phyloP scores from a whole-genome alignment of 2,329 filamentous ascomycete genomes.

The Neoarthrinium moseri region DNA sequence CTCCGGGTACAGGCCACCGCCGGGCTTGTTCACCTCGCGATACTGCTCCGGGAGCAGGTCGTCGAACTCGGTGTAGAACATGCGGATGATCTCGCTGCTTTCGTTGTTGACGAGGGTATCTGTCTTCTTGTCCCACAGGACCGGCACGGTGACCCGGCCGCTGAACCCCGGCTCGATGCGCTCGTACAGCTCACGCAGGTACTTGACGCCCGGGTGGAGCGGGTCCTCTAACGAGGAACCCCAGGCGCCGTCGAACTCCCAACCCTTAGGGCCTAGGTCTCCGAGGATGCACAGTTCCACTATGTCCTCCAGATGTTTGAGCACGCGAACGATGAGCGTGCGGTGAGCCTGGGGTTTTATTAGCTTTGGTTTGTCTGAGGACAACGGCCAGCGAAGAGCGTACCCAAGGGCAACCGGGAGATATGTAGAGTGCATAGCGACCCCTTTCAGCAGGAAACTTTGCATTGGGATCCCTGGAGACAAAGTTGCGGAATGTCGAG shows the following conservation, averaged over 20 bases:
- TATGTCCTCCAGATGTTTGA: slow-evolving; percentile 72
- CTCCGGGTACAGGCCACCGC: slow-evolving; percentile 57
- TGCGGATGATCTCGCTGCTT: slow-evolving; percentile 79
- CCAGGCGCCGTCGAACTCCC: slow-evolving; percentile 50
- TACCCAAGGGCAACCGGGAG: slow-evolving; percentile 63
- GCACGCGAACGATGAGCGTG: slow-evolving; percentile 67
- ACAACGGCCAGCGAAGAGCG: slow-evolving; percentile 3
- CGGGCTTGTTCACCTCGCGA: slow-evolving; percentile 47
- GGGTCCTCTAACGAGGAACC: slow-evolving; percentile 53
- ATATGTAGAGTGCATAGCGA: slow-evolving; percentile 62
- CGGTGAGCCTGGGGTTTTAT: slow-evolving; percentile 57
- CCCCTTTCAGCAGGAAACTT: slow-evolving; percentile 57
- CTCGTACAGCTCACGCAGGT: slow-evolving; percentile 70
- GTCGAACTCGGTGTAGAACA: slow-evolving; percentile 77
- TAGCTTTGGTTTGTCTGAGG: neutral
- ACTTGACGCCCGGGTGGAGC: slow-evolving; percentile 59
- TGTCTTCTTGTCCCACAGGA: slow-evolving; percentile 67
- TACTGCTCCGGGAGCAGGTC: slow-evolving; percentile 50
- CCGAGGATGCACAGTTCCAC: slow-evolving; percentile 64
- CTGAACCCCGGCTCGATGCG: slow-evolving; percentile 64
- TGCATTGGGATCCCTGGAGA: slow-evolving; percentile 50
- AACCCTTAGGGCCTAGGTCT: slow-evolving; percentile 59
- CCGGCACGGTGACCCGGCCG: slow-evolving; percentile 73
- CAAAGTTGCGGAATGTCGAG: slow-evolving; percentile 52
- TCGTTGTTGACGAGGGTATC: slow-evolving; percentile 80